Evolutionary conservation across 202 grass and related monocot species (phyloP).

Genomic region (Hordeum pubiflorum): DNA sequence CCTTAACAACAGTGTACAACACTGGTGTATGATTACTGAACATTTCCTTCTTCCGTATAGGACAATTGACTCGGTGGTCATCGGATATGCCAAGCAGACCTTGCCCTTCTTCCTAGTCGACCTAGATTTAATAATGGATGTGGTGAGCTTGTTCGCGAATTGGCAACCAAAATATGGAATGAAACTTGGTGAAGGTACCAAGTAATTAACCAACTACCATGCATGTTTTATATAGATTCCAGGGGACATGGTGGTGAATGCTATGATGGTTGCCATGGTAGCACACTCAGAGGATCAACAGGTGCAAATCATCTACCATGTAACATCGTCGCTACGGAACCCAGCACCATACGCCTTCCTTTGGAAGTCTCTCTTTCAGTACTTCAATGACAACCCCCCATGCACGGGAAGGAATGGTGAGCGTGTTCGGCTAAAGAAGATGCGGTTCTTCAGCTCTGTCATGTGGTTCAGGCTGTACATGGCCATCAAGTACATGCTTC

Average conservation of each 20-base stretch:
- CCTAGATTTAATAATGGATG: constrained; percentile 25
- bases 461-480: constrained; percentile 19
- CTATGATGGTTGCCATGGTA: neutral
- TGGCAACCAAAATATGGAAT: neutral
- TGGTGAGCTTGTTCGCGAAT: constrained; percentile 20
- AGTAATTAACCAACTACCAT: neutral
- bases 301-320: constrained; percentile 37
- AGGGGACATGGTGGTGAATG: neutral
- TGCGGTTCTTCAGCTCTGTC: constrained; percentile 33
- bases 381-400: constrained; percentile 26
- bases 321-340: constrained; percentile 40
- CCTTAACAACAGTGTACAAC: too few relatives aligned
- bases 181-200: neutral
- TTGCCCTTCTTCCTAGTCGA: constrained; percentile 18
- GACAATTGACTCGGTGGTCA: neutral
- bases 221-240: neutral
- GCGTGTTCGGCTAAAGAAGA: neutral
- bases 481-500: constrained; percentile 48
- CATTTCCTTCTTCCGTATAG: neutral
- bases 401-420: neutral
- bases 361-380: neutral
- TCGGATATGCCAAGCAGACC: neutral
- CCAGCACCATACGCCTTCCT: constrained; percentile 7
- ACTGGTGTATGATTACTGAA: neutral
- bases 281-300: constrained; percentile 21